Evolutionary conservation across 306 rosid genomes (phyloP), one percentile per base, ranked within the genome.

Genomic region (Acacia melanoxylon): DNA sequence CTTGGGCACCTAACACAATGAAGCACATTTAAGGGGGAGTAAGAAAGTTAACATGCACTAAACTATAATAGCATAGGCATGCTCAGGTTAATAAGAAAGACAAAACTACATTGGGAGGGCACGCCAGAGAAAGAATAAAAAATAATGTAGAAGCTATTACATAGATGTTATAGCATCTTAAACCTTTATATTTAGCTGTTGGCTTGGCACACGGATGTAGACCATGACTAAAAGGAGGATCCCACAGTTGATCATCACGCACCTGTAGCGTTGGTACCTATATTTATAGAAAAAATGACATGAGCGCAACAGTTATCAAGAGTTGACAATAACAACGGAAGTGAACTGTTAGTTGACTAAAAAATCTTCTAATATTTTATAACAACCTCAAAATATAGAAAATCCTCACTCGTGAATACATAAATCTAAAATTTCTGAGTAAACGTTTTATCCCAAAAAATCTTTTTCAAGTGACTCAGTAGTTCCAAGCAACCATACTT

Each of bases 181-280:
- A 77, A 94, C 98, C 98, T 92, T 81, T 89, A 85, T 90, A 92
- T 82, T 80, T 91, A 56, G 91, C 17, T 40, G 96, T 94, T 8
- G 92, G 96, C 89, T 88, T 90, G 84, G 90, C 83, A 82, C 98
- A 94, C 3, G 81, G 81, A 76, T 74, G 91, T 49, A 92, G 87
- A 44, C 86, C 93, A 78, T 75, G 69, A 85, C 90, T 89, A 80
- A 84, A 81, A 70, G 93, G 91, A 81, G 91, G 84, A 76, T 86
- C 87, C 97, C 97, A 92, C 52, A 91, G 96, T 71, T 87, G 75
- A 24, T 81, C 76, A 51, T 85, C 78, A 4, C 85, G 35, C 7
- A 66, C 70, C 75, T 85, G 86, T 80, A 59, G 14, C 35, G 75
- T 58, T 45, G 80, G 85, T 44, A 68, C 81, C 88, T 82, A 65